Base-by-base conservation (phyloP, 2,329 filamentous ascomycete species). In the Aspergillus versicolor region DNA sequence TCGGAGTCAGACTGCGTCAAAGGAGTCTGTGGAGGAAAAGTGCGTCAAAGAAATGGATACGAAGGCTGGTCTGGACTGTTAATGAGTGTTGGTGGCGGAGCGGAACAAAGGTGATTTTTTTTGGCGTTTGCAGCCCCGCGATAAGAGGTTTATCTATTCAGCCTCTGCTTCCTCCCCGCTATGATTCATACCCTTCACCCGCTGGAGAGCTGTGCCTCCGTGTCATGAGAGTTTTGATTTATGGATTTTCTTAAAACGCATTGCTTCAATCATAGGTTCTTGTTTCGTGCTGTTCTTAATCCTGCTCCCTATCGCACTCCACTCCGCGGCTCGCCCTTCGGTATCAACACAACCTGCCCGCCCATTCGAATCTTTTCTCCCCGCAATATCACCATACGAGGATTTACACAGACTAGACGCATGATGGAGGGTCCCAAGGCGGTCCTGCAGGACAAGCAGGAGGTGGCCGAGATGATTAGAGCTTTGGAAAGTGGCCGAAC, bases 381-480 rank as follows among this genome's bases (percentile, higher is more conserved):
- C 9, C 51, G 19, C 15, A 15, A 27, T 5, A 27, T 5, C n/a
- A 8, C 11, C 27, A n/a, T 21, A 44, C 24, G 17, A 30, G 27
- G 13, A 34, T 17, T 11, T 34, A 37, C 32, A 24, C 12, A 38
- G 8, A 24, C n/a, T 17, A 17, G 17, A 6, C 8, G 17, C 6
- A 49, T 40, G 24, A 47, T 52, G 47, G 38, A 54, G 22, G 34
- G 42, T 7, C 27, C 66, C 60, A 75, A 51, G 64, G 87, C 88
- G 84, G 82, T 81, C 61, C 73, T 79, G 57, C 93, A 97, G 75
- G 84, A 96, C 70, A 78, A 81, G 9, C 79, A 86, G 47, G 82
- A 89, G 66, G 82, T 94, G 56, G 77, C 83, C 3, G 77, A 82
- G 52, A 82, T 97, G 66, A 74, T 95, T 19, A 78, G 79, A 22